Evolutionary conservation across 208 protist species (phyloP), one percentile per base, ranked within the genome.

Genomic region (Trypanosoma scelopori): DNA sequence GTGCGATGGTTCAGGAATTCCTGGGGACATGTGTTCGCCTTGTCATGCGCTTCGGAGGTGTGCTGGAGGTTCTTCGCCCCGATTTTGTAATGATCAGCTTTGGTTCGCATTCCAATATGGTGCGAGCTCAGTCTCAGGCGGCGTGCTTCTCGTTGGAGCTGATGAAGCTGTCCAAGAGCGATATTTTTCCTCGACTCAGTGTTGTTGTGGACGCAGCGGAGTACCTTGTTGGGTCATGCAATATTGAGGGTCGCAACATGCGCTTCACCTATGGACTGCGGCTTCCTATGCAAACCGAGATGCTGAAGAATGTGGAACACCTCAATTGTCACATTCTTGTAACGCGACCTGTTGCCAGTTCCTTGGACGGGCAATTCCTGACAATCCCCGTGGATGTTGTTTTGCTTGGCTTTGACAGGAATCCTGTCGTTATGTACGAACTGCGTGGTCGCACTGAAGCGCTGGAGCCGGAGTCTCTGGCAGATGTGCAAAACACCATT

Each of bases 141-240:
- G 81, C 79, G 22, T 66, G 55, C 35, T 89, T 80, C 56, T 77
- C 80, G 6, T 60, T 86, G 48, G 71, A 84, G 49, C 67, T 84
- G 20, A 71, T 82, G 27, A 46, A 69, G 9, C 25, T 66, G n/a
- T n/a, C 43, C 6, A 25, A 39, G 16, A 18, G 16, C 55, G 60
- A 76, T 3, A 41, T 67, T 35, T 35, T 73, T 15, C 69, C 68
- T 30, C 66, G 76, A 13, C 42, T 85, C 5, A 72, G 65, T 55
- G 79, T 65, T 48, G 35, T 91, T 47, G 42, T 89, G n/a, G 85
- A 92, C 32, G 73, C 74, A 6, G 71, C 78, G 25, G 81, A 89
- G 70, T 89, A 75, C 73, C 81, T 78, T 50, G 77, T 89, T 12
- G 85, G 85, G 46, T 87, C 80, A 5, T 92, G 83, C 62, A 82